Evolutionary conservation across 2,329 filamentous ascomycete genomes (phyloP).

Genomic region (Sclerotinia borealis): DNA sequence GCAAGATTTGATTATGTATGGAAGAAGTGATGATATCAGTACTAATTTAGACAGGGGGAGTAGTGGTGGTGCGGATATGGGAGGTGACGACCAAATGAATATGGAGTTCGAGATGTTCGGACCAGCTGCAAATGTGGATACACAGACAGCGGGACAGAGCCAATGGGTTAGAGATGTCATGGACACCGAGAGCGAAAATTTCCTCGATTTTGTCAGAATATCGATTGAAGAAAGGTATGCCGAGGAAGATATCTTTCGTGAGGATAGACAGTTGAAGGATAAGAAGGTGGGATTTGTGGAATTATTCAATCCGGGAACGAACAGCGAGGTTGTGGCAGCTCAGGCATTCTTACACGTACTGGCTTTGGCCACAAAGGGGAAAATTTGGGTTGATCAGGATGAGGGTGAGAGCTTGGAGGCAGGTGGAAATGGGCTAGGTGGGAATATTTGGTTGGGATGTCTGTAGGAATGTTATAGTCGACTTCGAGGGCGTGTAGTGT

Average conservation of each 20-base stretch:
- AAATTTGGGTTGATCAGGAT: slow-evolving; percentile 56
- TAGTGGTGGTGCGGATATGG: background rate
- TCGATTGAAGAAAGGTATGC: slow-evolving; percentile 35
- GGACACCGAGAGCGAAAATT: slow-evolving; percentile 55
- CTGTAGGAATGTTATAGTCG: background rate
- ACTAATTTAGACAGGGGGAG: background rate
- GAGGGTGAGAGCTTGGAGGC: slow-evolving; percentile 1
- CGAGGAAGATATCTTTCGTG: slow-evolving; percentile 14
- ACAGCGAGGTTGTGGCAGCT: slow-evolving; percentile 56
- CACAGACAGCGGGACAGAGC: slow-evolving; percentile 41
- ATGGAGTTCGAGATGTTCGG: slow-evolving; percentile 41
- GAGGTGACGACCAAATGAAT: slow-evolving; percentile 8
- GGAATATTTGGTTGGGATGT: slow-evolving; percentile 7
- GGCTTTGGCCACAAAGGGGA: slow-evolving; percentile 59
- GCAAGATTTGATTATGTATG: slow-evolving; percentile 1
- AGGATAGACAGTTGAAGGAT: background rate
- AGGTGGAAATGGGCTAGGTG: slow-evolving; percentile 1
- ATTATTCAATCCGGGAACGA: slow-evolving; percentile 53
- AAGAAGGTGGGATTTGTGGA: slow-evolving; percentile 60
- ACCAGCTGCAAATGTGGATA: slow-evolving; percentile 37
- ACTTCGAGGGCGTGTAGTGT: too few species aligned
- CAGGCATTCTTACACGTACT: slow-evolving; percentile 74
- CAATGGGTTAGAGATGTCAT: slow-evolving; percentile 47
- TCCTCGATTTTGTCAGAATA: slow-evolving; percentile 51
- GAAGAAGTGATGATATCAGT: background rate